A percentile compares a stretch with the other conserved stretches of the same genome.
phyloP scores from a whole-genome alignment of 2,329 filamentous ascomycete species.

The Alternaria viburni region DNA sequence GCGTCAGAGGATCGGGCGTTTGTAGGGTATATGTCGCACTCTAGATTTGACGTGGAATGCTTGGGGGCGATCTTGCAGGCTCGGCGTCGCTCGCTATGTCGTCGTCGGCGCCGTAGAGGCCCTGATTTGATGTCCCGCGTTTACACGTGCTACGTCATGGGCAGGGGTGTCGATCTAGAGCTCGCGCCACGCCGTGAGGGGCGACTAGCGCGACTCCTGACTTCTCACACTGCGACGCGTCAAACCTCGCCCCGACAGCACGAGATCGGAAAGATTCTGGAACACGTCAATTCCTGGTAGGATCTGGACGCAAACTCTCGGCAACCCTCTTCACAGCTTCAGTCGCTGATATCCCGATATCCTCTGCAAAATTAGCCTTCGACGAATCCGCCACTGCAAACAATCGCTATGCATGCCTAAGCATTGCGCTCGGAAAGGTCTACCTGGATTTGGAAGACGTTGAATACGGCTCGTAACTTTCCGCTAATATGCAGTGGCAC shows the following conservation, averaged over 20 bases:
- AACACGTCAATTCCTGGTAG: neutral
- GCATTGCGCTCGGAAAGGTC: neutral
- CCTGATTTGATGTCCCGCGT: constrained; percentile 29
- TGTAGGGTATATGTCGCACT: neutral
- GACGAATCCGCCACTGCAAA: neutral
- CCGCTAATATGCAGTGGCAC: neutral
- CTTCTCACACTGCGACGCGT: neutral
- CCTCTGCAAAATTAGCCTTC: neutral
- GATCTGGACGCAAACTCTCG: neutral
- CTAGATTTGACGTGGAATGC: constrained; percentile 5
- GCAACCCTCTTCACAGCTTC: neutral
- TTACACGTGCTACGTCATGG: constrained; percentile 35
- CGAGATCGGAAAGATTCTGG: neutral
- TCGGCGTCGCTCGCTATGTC: constrained; percentile 29
- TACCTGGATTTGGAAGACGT: neutral
- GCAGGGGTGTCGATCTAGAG: constrained; percentile 25
- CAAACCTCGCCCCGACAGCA: neutral
- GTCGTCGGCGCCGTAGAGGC: constrained; percentile 26
- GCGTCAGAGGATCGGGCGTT: neutral
- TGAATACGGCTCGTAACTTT: neutral
- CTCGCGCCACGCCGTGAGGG: constrained; percentile 14
- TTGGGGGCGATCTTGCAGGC: constrained; percentile 16
- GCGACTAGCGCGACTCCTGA: neutral
- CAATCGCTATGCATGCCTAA: neutral
- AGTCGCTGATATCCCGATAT: neutral